A percentile compares a stretch with the other conserved stretches of the same genome.
phyloP scores from a whole-genome alignment of 176 grass and related monocot genomes.

The Tillandsia leiboldiana region DNA sequence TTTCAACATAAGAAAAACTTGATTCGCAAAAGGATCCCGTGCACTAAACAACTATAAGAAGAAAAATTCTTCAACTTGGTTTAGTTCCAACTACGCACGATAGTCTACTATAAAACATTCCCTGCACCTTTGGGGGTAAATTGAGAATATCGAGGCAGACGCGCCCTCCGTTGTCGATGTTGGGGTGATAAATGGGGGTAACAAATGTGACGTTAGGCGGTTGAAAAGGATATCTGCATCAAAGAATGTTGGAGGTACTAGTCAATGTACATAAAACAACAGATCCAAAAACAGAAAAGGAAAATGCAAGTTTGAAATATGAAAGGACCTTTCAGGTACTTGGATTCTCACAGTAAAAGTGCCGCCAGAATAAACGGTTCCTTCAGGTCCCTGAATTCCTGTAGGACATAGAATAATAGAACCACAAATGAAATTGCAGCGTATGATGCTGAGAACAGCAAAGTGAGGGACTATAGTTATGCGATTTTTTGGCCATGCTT shows the following conservation, averaged over 20 bases:
- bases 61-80: too few species aligned
- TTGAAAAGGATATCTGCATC: slow-evolving; percentile 83
- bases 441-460: too few species aligned
- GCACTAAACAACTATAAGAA: too few species aligned
- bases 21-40: too few species aligned
- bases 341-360: slow-evolving; percentile 73
- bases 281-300: background rate
- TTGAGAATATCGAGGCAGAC: slow-evolving; percentile 98
- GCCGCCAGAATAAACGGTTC: slow-evolving; percentile 69
- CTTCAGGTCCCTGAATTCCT: slow-evolving; percentile 65
- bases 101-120: background rate
- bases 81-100: too few species aligned
- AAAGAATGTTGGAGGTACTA: too few species aligned
- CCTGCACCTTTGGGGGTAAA: slow-evolving; percentile 75
- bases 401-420: background rate
- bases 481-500: too few species aligned
- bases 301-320: slow-evolving; percentile 5
- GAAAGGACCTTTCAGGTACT: slow-evolving; percentile 67
- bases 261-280: too few species aligned
- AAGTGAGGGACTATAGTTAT: too few species aligned
- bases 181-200: slow-evolving; percentile 92
- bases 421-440: too few species aligned
- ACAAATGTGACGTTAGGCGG: slow-evolving; percentile 78
- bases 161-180: slow-evolving; percentile 86
- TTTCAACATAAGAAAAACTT: too few species aligned